Conservation (phyloP, 2,329 filamentous ascomycete species). For the Mycosphaerella sp. region DNA sequence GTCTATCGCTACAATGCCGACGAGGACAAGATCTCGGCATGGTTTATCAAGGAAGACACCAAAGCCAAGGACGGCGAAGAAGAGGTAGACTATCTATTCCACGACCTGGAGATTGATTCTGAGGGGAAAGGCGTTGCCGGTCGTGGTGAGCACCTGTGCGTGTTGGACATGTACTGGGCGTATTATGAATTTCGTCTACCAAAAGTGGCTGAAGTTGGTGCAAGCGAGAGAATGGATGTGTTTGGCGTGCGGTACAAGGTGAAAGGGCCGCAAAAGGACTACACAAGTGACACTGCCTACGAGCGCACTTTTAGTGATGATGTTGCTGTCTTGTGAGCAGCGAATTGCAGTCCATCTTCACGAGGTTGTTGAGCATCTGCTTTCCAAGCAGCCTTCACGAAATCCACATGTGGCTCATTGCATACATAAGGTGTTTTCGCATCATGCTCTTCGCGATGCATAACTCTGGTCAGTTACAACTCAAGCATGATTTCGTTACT, state of each 20-base stretch:
- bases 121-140: conserved; percentile 50
- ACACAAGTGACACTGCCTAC: conserved; percentile 36
- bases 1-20: conserved; percentile 63
- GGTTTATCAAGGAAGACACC: conserved; percentile 66
- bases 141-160: conserved; percentile 62
- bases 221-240: conserved; percentile 29
- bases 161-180: conserved; percentile 65
- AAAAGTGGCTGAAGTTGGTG: conserved; percentile 16
- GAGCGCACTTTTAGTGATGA: conserved; percentile 22
- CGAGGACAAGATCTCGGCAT: conserved; percentile 61
- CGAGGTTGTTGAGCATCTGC: background rate
- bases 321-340: conserved; percentile 15
- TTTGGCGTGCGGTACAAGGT: conserved; percentile 36
- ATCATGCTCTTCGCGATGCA: background rate
- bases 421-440: background rate
- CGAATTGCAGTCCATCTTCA: background rate
- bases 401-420: background rate
- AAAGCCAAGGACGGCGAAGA: conserved; percentile 37
- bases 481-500: conserved; percentile 19
- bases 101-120: conserved; percentile 59
- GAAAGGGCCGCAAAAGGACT: conserved; percentile 36
- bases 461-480: background rate
- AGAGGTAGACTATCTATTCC: conserved; percentile 66
- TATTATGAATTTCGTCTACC: conserved; percentile 56
- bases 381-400: conserved; percentile 6